phyloP scores from a whole-genome alignment of 1,284 basidiomycete species.

The Ustilago crameri region DNA sequence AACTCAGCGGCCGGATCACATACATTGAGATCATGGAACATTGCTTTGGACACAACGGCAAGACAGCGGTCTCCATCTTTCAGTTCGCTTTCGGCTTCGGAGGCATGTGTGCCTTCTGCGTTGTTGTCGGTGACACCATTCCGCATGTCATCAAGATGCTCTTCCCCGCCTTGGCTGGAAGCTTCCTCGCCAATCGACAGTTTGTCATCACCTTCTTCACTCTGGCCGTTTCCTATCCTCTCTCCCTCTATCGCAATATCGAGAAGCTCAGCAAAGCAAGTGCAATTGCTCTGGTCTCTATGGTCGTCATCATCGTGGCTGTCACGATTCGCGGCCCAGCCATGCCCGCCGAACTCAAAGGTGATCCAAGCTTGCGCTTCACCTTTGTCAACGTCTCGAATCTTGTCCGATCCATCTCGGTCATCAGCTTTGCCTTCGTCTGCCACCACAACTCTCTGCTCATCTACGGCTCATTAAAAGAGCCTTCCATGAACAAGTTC shows the following conservation, averaged over 20 bases:
- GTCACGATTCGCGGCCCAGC: slow-evolving; percentile 87
- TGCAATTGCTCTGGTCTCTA: slow-evolving; percentile 80
- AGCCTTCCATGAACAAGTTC: slow-evolving; percentile 94
- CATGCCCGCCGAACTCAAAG: slow-evolving; percentile 81
- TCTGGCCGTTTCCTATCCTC: slow-evolving; percentile 78
- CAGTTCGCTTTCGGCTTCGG: slow-evolving; percentile 98
- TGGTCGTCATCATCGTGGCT: slow-evolving; percentile 90
- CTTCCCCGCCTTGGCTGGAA: slow-evolving; percentile 83
- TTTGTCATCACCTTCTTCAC: slow-evolving; percentile 77
- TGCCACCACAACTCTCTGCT: slow-evolving; percentile 68
- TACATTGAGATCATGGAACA: slow-evolving; percentile 97
- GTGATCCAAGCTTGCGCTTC: slow-evolving; percentile 73
- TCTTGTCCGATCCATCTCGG: slow-evolving; percentile 63
- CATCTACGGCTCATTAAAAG: slow-evolving; percentile 91
- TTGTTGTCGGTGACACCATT: slow-evolving; percentile 84
- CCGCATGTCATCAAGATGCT: slow-evolving; percentile 87
- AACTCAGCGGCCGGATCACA: slow-evolving; percentile 88
- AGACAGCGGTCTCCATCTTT: slow-evolving; percentile 91
- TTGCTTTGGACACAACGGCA: slow-evolving; percentile 80
- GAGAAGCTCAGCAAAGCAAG: slow-evolving; percentile 94
- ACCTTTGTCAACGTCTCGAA: slow-evolving; percentile 83
- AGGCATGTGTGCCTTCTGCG: slow-evolving; percentile 73
- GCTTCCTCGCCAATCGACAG: slow-evolving; percentile 82
- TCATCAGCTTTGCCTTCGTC: slow-evolving; percentile 68
- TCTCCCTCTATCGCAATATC: slow-evolving; percentile 95